Evolutionary conservation across 805 yeast species (phyloP), one percentile per base, ranked within the genome.

Genomic region (Candida nanaspora): DNA sequence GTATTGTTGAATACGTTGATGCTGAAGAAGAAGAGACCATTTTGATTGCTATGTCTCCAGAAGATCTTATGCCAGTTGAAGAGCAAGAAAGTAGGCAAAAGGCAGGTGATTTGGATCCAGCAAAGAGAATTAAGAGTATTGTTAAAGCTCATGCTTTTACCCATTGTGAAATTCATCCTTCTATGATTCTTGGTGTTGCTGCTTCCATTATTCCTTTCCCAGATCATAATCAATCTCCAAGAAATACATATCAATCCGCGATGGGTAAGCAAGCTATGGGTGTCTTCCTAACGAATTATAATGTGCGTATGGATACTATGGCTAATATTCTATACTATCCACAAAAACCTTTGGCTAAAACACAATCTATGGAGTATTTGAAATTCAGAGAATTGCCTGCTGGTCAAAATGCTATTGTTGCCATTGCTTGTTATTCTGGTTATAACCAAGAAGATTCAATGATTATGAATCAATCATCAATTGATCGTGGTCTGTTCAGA

Each of bases 211-310:
- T 93, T 74, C 99, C 99, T 16, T 93, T 93, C 85, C 99, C 99
- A 13, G 98, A 93, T 68, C 99, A 93, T 66, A 93, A 93, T 65
- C 98, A 93, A 72, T 89, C 97, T 45, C 98, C 98, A 45, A 91
- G 98, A 80, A 93, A 93, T 61, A 93, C 98, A 3, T 93, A 93
- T 66, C 98, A 93, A 70, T 89, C 96, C 61, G 98, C 98, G 48
- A 93, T 93, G 98, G 98, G 98, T 79, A 93, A 93, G 66, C 98
- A 93, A 69, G 98, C 98, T 43, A 93, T 93, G 98, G 98, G 98
- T 61, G 98, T 93, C 9, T 91, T 86, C 64, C 74, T 91, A 55
- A 93, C 98, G 4, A 93, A 93, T 59, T 93, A 91, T 63, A 77
- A 82, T 44, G 96, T 91, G 40, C 86, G 98, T 68, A 93, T 93